Conservation (phyloP, 768 basidiomycete species). For the Psilocybe cubensis region DNA sequence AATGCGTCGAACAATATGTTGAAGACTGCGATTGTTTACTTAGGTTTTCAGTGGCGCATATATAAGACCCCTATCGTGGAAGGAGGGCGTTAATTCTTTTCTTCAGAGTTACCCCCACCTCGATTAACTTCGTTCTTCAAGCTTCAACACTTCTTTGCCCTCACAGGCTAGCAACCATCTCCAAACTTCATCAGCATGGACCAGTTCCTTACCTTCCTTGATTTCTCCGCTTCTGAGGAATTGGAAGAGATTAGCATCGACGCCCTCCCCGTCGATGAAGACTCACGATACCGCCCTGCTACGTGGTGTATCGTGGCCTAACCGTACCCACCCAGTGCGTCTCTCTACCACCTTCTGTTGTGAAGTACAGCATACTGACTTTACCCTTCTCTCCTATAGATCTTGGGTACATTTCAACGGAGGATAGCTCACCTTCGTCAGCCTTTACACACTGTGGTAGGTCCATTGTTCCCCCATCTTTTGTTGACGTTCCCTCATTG, state of each 20-base stretch:
- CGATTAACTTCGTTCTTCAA: not conserved
- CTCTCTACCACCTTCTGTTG: not conserved
- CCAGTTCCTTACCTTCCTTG: not conserved
- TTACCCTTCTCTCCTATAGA: not conserved
- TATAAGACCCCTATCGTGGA: no score
- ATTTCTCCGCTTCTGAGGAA: not conserved
- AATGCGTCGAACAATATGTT: no score
- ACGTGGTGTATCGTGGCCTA: conserved; percentile 1
- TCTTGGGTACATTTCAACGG: not conserved
- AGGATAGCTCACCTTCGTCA: not conserved
- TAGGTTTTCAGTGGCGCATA: no score
- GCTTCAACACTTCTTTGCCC: not conserved
- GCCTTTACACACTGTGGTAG: not conserved
- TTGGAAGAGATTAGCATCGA: not conserved
- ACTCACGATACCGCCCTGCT: not conserved
- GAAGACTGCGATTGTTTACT: no score
- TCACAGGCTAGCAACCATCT: not conserved
- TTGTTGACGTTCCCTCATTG: not conserved
- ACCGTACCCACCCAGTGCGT: not conserved
- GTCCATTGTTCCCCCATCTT: not conserved
- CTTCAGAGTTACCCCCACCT: not conserved
- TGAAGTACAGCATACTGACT: not conserved
- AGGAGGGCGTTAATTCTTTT: not conserved
- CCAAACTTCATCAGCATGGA: not conserved
- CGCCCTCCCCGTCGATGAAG: conserved; percentile 1